phyloP scores from a whole-genome alignment of 805 yeast genomes.

The Monosporozyma solicola region DNA sequence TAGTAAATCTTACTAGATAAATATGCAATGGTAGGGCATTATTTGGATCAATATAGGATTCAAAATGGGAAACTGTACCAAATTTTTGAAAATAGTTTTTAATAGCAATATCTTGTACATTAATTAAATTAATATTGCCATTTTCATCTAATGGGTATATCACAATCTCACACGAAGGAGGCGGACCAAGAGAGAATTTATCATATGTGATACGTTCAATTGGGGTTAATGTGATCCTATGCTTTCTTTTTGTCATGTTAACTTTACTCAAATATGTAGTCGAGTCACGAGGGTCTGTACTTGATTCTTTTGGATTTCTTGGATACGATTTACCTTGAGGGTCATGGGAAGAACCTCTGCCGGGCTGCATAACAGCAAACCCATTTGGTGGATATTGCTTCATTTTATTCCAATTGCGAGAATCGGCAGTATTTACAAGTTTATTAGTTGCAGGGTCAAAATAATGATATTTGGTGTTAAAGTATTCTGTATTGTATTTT shows the following conservation, averaged over 20 bases:
- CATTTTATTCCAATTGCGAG: conserved; percentile 19
- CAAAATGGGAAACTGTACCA: conserved; percentile 56
- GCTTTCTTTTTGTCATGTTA: conserved; percentile 10
- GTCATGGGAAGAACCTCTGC: conserved; percentile 6
- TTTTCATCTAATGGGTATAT: conserved; percentile 41
- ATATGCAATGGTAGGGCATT: conserved; percentile 76
- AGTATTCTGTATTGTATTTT: conserved; percentile 16
- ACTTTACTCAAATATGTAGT: neutral
- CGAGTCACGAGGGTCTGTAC: conserved; percentile 22
- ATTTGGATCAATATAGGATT: conserved; percentile 55
- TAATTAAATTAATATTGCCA: conserved; percentile 5
- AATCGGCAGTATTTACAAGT: conserved; percentile 16
- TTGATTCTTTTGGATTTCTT: conserved; percentile 12
- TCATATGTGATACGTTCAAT: conserved; percentile 43
- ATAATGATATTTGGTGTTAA: conserved; percentile 24
- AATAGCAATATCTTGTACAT: conserved; percentile 17
- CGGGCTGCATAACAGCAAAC: conserved; percentile 7
- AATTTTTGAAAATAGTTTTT: conserved; percentile 48
- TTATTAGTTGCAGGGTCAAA: conserved; percentile 18
- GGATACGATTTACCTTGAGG: neutral
- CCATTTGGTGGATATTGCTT: conserved; percentile 19
- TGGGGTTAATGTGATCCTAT: conserved; percentile 9
- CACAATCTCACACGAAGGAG: conserved; percentile 62
- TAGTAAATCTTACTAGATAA: conserved; percentile 53
- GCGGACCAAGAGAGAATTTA: conserved; percentile 62